phyloP scores from a whole-genome alignment of 768 basidiomycete genomes.

The Obba rivulosa region DNA sequence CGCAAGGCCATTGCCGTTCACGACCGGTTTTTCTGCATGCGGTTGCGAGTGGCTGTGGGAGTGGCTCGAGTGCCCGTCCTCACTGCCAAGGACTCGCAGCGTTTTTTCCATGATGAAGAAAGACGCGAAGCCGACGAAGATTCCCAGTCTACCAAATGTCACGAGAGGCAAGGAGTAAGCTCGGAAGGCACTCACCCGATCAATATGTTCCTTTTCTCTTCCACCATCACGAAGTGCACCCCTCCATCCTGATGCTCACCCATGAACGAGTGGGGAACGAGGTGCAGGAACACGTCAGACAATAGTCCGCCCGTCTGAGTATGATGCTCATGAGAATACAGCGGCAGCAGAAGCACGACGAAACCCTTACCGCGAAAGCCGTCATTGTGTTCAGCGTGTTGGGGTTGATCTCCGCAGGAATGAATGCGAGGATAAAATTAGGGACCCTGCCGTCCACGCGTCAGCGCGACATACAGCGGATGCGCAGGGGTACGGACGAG shows the following conservation, averaged over 20 bases:
- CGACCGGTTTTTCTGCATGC: slow-evolving; percentile 35
- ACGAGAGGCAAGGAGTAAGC: neutral
- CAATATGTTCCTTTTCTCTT: slow-evolving; percentile 87
- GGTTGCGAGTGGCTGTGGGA: slow-evolving; percentile 59
- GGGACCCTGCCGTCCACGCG: slow-evolving; percentile 55
- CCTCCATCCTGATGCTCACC: slow-evolving; percentile 75
- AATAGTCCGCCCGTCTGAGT: slow-evolving; percentile 80
- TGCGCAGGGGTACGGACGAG: slow-evolving; percentile 55
- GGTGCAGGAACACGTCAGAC: slow-evolving; percentile 89
- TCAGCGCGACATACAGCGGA: slow-evolving; percentile 2
- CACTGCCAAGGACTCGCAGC: slow-evolving; percentile 71
- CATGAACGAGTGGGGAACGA: slow-evolving; percentile 89
- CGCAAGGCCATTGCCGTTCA: slow-evolving; percentile 28
- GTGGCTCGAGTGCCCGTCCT: slow-evolving; percentile 43
- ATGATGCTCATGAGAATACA: neutral
- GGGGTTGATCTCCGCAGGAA: slow-evolving; percentile 80
- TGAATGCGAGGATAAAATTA: slow-evolving; percentile 92
- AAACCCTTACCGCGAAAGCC: slow-evolving; percentile 71
- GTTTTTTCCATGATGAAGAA: slow-evolving; percentile 96
- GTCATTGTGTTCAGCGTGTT: slow-evolving; percentile 92
- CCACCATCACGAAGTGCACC: slow-evolving; percentile 77
- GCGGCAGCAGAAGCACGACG: slow-evolving; percentile 1
- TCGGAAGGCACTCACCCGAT: slow-evolving; percentile 53
- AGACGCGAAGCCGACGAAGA: slow-evolving; percentile 81
- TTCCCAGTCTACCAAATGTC: slow-evolving; percentile 49